Base-by-base conservation (phyloP, 257 asterid species). In the Nemophila menziesii region DNA sequence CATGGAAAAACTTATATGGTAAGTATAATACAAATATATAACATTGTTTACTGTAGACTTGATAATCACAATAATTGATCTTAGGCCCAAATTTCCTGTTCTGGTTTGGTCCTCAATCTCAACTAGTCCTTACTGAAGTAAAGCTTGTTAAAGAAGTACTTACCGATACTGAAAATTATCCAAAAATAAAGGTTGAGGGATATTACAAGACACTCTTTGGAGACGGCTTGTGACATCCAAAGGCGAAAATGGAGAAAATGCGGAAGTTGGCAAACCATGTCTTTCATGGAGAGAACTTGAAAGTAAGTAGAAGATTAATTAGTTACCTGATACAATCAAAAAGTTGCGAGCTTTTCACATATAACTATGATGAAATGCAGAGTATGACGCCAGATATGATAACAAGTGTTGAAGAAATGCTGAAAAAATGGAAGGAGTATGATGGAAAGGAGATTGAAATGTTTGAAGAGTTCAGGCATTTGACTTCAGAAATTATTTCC, bases 401-500 rank as follows among this genome's bases (percentile, higher is more conserved):
- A 6, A 58, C 71, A 27, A 67, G 79, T 46, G 70, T 55, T 4
- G 77, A 63, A 43, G 11, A 39, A 0, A 67, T 69, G 82, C 63
- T 75, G 4, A 64, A 64, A 41, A 65, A 62, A 11, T 75, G 80
- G 82, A 70, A 43, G 39, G 0, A 8, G 10, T 18, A 39, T 12
- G 48, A 60, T 29, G 69, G 61, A 6, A 51, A 70, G 46, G 80
- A 79, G 41, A 54, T 70, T 8, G 78, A 75, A 3, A 77, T 64
- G n/a, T 56, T 57, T 20, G 43, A 41, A 19, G 72, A 70, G 11
- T 75, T 67, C 43, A 67, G 44, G 61, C 23, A 57, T 41, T 65
- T 79, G 39, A 70, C 74, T 23, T 61, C 78, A 11, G 80, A 79
- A 8, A 68, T 72, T 8, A 79, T 75, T 36, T 72, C 92, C n/a